Evolutionary conservation across 495 filamentous ascomycete genomes (phyloP).

Genomic region (Diplogelasinospora grovesii): DNA sequence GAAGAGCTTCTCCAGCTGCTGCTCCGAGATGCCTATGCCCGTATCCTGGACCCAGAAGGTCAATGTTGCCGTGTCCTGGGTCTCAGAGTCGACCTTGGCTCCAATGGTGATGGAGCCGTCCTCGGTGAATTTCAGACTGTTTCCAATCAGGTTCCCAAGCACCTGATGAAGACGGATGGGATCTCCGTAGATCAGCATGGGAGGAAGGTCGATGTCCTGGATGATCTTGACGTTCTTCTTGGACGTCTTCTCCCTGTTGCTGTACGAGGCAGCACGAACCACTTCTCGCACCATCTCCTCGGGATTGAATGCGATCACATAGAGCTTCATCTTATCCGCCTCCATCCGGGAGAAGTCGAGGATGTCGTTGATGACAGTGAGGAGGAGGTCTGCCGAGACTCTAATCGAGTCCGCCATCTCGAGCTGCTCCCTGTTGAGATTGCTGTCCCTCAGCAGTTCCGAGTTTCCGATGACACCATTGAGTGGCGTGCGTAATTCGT

Average conservation of each 20-base stretch:
- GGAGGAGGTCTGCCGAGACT: slow-evolving; percentile 79
- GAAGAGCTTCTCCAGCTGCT: slow-evolving; percentile 80
- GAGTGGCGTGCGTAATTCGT: slow-evolving; percentile 78
- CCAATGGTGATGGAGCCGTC: slow-evolving; percentile 76
- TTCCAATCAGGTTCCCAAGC: slow-evolving; percentile 86
- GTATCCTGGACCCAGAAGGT: slow-evolving; percentile 86
- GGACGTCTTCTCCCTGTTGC: slow-evolving; percentile 66
- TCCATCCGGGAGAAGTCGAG: slow-evolving; percentile 91
- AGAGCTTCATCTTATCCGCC: slow-evolving; percentile 92
- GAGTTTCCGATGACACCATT: slow-evolving; percentile 89
- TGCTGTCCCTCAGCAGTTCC: slow-evolving; percentile 73
- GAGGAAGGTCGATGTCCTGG: slow-evolving; percentile 67
- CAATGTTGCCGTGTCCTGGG: slow-evolving; percentile 59
- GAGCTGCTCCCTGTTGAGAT: slow-evolving; percentile 71
- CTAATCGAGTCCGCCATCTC: slow-evolving; percentile 90
- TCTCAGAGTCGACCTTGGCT: slow-evolving; percentile 63
- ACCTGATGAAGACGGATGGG: slow-evolving; percentile 88
- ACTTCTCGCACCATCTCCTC: slow-evolving; percentile 84
- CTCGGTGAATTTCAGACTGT: slow-evolving; percentile 90
- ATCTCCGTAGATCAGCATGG: slow-evolving; percentile 80
- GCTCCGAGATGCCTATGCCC: slow-evolving; percentile 78
- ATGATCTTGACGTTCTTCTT: slow-evolving; percentile 54
- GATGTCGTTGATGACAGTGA: slow-evolving; percentile 95
- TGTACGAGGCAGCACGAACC: slow-evolving; percentile 76
- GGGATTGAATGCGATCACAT: slow-evolving; percentile 75